A percentile compares a stretch with the other conserved stretches of the same genome.
These are phyloP conservation scores for Malassezia slooffiae DNA, from an alignment of 1,284 basidiomycete species.

Conservation along the genomic window DNA sequence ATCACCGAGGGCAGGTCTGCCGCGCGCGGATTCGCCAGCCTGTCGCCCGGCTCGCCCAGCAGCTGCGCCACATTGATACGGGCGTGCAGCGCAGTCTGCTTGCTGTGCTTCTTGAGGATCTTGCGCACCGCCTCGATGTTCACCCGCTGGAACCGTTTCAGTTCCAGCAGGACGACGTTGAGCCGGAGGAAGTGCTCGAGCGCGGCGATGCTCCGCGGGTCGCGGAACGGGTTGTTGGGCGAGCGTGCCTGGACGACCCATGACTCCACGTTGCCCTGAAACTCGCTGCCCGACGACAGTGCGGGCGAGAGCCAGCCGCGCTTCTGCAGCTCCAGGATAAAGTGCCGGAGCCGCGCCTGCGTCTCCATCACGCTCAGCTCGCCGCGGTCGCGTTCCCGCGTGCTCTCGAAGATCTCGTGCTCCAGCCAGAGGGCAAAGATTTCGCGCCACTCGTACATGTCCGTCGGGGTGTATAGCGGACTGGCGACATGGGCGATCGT, in stretches of 20 bases:
- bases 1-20: background rate
- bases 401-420: conserved; percentile 71
- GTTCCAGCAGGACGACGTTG: conserved; percentile 68
- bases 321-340: conserved; percentile 59
- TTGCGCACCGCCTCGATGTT: conserved; percentile 67
- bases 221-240: conserved; percentile 23
- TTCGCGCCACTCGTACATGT: conserved; percentile 83
- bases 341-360: conserved; percentile 61
- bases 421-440: conserved; percentile 82
- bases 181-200: conserved; percentile 69
- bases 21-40: no score
- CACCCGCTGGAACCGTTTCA: conserved; percentile 69
- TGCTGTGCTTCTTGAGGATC: conserved; percentile 80
- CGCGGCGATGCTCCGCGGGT: conserved; percentile 22
- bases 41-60: background rate
- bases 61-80: background rate
- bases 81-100: conserved; percentile 55
- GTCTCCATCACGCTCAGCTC: conserved; percentile 63
- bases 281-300: background rate
- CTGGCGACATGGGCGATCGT: conserved; percentile 49
- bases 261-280: conserved; percentile 20
- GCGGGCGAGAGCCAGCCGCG: conserved; percentile 22
- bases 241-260: conserved; percentile 22
- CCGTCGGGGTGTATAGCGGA: conserved; percentile 50
- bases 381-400: conserved; percentile 62